A percentile compares a stretch with the other conserved stretches of the same genome.
Evolutionary conservation across 768 basidiomycete genomes (phyloP).

Genomic region (Clitopilus hobsonii): DNA sequence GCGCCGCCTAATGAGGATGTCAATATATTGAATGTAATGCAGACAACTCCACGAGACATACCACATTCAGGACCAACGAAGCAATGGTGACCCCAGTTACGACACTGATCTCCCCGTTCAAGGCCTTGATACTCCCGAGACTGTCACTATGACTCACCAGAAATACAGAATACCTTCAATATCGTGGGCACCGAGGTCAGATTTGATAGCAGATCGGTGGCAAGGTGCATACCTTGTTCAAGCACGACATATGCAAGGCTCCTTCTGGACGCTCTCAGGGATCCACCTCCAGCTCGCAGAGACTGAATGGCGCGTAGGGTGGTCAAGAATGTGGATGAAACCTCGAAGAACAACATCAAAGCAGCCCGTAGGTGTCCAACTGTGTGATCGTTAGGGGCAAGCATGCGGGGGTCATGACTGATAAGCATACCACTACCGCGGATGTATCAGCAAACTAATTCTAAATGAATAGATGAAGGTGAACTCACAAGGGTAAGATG

Average conservation of each 20-base stretch:
- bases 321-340: not conserved
- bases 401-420: not conserved
- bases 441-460: not conserved
- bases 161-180: not conserved
- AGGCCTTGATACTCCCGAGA: not conserved
- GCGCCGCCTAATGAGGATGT: not conserved
- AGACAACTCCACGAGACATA: constrained; percentile 5
- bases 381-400: not conserved
- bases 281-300: not conserved
- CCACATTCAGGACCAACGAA: constrained; percentile 15
- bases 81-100: constrained; percentile 15
- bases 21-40: not conserved
- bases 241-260: not conserved
- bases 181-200: too few species aligned
- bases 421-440: not conserved
- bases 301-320: not conserved
- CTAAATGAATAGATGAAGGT: not conserved
- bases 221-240: not conserved
- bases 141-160: not conserved
- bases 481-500: not conserved
- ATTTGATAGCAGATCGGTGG: not conserved
- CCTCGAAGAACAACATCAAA: not conserved
- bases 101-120: constrained; percentile 2
- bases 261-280: not conserved
- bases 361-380: not conserved